These are phyloP conservation scores for Albizia julibrissin DNA, from an alignment of 306 rosid genomes.

Conservation along the genomic window DNA sequence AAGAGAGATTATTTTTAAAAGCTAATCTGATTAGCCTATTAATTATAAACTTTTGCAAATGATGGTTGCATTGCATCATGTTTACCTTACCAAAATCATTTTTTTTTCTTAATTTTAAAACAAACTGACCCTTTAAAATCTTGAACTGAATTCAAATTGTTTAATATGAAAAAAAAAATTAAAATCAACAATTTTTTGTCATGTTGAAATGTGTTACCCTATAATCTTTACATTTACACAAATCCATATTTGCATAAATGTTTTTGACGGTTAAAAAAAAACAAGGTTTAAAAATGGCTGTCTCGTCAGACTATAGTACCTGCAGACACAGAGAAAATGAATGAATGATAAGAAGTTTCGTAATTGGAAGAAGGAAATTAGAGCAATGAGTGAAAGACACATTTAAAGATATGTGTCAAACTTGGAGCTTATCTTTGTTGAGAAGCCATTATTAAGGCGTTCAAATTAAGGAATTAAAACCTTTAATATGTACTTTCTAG, in stretches of 20 bases:
- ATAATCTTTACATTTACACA: neutral
- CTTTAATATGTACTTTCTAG: slow-evolving; percentile 47
- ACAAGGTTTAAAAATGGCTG: neutral
- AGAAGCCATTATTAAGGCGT: slow-evolving; percentile 51
- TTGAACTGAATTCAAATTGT: neutral
- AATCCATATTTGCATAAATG: neutral
- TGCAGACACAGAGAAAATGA: neutral
- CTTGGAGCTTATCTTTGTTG: slow-evolving; percentile 43
- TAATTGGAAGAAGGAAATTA: slow-evolving; percentile 32
- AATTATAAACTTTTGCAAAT: neutral
- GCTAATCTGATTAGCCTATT: neutral
- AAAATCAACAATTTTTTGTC: neutral
- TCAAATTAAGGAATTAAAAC: slow-evolving; percentile 48
- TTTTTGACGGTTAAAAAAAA: neutral
- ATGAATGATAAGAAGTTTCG: slow-evolving; percentile 31
- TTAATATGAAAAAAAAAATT: neutral
- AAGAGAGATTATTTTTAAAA: neutral
- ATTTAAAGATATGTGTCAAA: slow-evolving; percentile 39
- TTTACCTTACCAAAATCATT: neutral
- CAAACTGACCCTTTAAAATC: neutral
- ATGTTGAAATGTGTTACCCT: neutral
- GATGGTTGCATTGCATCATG: neutral
- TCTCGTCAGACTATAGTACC: neutral
- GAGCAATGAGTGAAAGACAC: slow-evolving; percentile 44
- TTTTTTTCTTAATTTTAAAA: neutral